phyloP scores from a whole-genome alignment of 2,329 filamentous ascomycete species.

The Colletotrichum costaricense region DNA sequence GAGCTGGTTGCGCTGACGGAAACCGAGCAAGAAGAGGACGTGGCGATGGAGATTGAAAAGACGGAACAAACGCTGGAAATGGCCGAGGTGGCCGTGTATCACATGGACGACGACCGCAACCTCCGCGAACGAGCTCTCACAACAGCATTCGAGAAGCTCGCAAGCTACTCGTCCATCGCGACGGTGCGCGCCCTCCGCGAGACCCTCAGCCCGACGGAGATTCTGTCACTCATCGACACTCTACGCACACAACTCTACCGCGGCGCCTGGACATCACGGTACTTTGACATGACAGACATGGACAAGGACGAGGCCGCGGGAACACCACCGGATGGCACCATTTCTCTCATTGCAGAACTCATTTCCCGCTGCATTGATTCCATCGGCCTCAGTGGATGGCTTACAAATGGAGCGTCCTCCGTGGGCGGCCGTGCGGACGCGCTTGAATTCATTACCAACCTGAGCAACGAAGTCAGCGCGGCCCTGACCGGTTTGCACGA shows the following conservation, averaged over 20 bases:
- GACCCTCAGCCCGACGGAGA: constrained; percentile 73
- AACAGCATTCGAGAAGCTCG: constrained; percentile 76
- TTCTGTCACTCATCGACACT: constrained; percentile 77
- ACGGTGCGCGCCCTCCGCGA: constrained; percentile 74
- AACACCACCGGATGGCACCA: constrained; percentile 73
- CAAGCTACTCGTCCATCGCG: constrained; percentile 68
- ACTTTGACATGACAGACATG: constrained; percentile 68
- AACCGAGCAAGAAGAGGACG: constrained; percentile 45
- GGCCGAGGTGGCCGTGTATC: constrained; percentile 75
- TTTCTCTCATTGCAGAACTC: constrained; percentile 77
- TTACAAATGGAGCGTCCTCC: constrained; percentile 65
- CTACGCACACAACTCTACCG: constrained; percentile 79
- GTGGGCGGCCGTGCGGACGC: constrained; percentile 63
- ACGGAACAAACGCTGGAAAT: constrained; percentile 74
- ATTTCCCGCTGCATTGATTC: constrained; percentile 81
- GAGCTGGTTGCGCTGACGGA: constrained; percentile 35
- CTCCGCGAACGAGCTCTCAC: constrained; percentile 73
- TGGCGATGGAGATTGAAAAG: constrained; percentile 67
- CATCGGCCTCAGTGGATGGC: constrained; percentile 79
- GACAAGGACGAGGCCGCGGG: constrained; percentile 50
- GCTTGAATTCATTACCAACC: constrained; percentile 71
- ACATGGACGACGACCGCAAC: constrained; percentile 72
- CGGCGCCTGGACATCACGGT: constrained; percentile 80
- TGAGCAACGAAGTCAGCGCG: constrained; percentile 76
- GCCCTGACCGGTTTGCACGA: constrained; percentile 80